Percentiles rank a stretch among this genome's conserved stretches.
Evolutionary conservation across 1,139 yeast species (phyloP).

Genomic region (Candida pseudoviswanathii): DNA sequence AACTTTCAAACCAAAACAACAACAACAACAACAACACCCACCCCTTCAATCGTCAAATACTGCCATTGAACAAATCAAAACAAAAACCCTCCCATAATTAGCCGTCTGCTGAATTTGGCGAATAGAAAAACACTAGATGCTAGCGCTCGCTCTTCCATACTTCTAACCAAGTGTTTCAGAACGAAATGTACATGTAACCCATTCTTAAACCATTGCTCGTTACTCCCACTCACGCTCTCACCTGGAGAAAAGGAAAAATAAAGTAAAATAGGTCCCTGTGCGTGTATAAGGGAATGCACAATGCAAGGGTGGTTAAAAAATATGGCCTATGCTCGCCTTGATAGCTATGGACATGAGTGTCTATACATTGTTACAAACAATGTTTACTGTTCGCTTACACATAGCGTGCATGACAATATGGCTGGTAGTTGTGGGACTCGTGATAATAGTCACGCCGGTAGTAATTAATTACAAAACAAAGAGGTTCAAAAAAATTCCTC

Average conservation of each 20-base stretch:
- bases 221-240: not conserved
- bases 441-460: not conserved
- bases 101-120: not conserved
- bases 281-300: not conserved
- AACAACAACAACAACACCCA: not conserved
- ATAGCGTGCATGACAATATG: not conserved
- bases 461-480: not conserved
- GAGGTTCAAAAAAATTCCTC: no score
- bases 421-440: not conserved
- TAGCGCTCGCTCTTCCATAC: not conserved
- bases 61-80: not conserved
- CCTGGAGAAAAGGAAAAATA: no score
- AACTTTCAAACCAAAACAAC: not conserved
- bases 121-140: not conserved
- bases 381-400: not conserved
- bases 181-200: not conserved
- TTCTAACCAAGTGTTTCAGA: not conserved
- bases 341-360: not conserved
- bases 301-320: not conserved
- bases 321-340: conserved; percentile 2
- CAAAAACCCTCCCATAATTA: not conserved
- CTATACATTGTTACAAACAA: not conserved
- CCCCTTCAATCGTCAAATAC: no score
- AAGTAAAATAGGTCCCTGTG: not conserved
- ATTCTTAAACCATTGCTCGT: not conserved